phyloP scores from a whole-genome alignment of 2,329 filamentous ascomycete species.

The Dothistroma septosporum region DNA sequence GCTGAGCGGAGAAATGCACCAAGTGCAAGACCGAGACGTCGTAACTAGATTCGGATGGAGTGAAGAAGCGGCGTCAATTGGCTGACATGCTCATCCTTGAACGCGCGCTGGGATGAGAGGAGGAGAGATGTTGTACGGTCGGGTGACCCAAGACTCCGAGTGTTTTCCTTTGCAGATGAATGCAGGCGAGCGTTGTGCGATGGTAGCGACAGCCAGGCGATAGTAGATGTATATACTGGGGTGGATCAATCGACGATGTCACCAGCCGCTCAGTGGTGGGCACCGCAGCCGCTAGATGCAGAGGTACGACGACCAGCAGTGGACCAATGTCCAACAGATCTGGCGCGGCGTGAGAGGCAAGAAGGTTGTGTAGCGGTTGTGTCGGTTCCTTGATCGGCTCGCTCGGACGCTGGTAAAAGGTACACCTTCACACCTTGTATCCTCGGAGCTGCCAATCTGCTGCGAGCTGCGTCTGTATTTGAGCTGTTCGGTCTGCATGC shows the following conservation, averaged over 20 bases:
- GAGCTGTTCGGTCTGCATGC: no score
- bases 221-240: background rate
- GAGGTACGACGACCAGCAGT: background rate
- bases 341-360: background rate
- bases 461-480: no score
- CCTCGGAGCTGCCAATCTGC: no score
- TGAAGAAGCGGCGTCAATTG: background rate
- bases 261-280: background rate
- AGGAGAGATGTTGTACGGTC: background rate
- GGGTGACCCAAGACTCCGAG: background rate
- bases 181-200: background rate
- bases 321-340: background rate
- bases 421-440: background rate
- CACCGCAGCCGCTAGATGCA: background rate
- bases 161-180: background rate
- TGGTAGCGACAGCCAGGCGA: background rate
- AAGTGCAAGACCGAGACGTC: background rate
- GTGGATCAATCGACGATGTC: background rate
- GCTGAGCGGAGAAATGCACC: background rate
- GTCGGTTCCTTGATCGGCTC: background rate
- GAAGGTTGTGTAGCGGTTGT: background rate
- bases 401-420: background rate
- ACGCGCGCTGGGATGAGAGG: background rate
- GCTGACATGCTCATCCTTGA: background rate
- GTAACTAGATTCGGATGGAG: background rate